Conservation (phyloP, 331 rosid species). For the Prunus yedoensis region DNA sequence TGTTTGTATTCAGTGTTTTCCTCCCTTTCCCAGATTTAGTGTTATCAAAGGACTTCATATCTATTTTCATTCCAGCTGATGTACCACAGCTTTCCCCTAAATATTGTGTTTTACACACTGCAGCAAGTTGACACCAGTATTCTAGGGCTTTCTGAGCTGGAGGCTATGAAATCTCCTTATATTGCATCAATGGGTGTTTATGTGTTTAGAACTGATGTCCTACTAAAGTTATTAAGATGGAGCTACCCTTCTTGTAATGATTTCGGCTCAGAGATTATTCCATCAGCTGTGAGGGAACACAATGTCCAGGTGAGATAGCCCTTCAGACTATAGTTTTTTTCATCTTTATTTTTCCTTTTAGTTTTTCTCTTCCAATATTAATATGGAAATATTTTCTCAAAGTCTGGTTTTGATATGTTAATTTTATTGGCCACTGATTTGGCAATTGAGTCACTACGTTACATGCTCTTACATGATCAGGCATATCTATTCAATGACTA, state of each 20-base stretch:
- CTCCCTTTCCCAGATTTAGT: background rate
- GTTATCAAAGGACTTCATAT: slow-evolving; percentile 3
- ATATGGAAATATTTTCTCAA: background rate
- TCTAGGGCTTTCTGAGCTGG: slow-evolving; percentile 74
- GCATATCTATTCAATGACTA: slow-evolving; percentile 90
- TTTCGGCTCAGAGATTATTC: slow-evolving; percentile 92
- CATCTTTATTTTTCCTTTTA: slow-evolving; percentile 6
- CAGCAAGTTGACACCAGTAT: slow-evolving; percentile 83
- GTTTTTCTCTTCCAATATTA: background rate
- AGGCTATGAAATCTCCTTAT: slow-evolving; percentile 59
- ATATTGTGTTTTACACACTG: slow-evolving; percentile 22
- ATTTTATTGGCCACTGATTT: background rate
- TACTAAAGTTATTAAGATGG: slow-evolving; percentile 62
- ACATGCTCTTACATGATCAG: slow-evolving; percentile 37
- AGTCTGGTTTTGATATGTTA: background rate
- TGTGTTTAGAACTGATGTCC: slow-evolving; percentile 70
- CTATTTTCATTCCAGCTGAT: slow-evolving; percentile 17
- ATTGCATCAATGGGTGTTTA: slow-evolving; percentile 98
- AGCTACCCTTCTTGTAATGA: slow-evolving; percentile 71
- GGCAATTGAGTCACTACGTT: background rate
- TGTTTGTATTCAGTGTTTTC: slow-evolving; percentile 2
- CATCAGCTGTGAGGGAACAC: slow-evolving; percentile 75
- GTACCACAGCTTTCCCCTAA: background rate
- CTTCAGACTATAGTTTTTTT: background rate
- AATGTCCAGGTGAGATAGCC: slow-evolving; percentile 74